phyloP scores from a whole-genome alignment of 148 eudicot species.

The Fagopyrum esculentum region DNA sequence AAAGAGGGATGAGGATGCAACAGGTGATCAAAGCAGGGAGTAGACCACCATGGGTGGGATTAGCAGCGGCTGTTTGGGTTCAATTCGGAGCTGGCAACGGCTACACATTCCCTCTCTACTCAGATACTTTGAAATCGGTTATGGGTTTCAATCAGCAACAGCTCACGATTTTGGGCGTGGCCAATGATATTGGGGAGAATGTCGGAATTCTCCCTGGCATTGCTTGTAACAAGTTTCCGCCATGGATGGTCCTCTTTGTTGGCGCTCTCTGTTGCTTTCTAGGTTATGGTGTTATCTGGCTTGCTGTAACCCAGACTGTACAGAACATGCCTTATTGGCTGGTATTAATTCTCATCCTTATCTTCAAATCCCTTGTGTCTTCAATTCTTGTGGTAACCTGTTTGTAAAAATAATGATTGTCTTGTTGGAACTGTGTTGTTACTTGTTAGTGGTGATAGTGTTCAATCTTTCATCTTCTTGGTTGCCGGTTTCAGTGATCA shows the following conservation, averaged over 20 bases:
- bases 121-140: slow-evolving; percentile 57
- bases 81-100: slow-evolving; percentile 77
- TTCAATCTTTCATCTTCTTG: background rate
- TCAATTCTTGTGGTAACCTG: background rate
- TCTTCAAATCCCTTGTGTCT: background rate
- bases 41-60: slow-evolving; percentile 95
- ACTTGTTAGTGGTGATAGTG: background rate
- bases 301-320: slow-evolving; percentile 77
- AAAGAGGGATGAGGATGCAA: background rate
- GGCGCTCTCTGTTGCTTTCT: slow-evolving; percentile 58
- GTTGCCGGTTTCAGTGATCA: background rate
- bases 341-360: slow-evolving; percentile 27
- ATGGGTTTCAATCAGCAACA: slow-evolving; percentile 76
- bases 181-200: slow-evolving; percentile 86
- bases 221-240: slow-evolving; percentile 78
- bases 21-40: slow-evolving; percentile 52
- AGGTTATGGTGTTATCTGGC: slow-evolving; percentile 89
- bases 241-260: slow-evolving; percentile 64
- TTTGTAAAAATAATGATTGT: background rate
- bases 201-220: slow-evolving; percentile 83
- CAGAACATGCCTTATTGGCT: slow-evolving; percentile 71
- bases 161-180: slow-evolving; percentile 81
- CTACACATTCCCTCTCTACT: slow-evolving; percentile 69
- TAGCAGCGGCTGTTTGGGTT: slow-evolving; percentile 92
- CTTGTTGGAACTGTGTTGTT: background rate